Evolutionary conservation across 306 rosid species (phyloP), one percentile per base, ranked within the genome.

Genomic region (Prunus mume): DNA sequence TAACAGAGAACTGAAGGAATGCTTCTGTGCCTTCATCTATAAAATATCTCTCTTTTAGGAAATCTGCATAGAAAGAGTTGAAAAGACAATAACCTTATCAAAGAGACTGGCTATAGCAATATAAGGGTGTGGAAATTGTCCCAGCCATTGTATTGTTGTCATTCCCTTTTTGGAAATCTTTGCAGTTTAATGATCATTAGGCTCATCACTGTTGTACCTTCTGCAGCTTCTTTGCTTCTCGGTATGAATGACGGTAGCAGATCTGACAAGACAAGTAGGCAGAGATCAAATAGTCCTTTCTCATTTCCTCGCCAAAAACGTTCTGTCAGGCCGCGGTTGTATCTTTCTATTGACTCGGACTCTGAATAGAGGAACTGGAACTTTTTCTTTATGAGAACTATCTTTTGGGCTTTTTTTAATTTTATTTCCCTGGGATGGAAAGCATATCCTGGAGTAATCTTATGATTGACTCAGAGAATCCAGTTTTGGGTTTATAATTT

Each of bases 261-360:
- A 87, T 79, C 95, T 71, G 97, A 92, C 73, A 87, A 87, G 83
- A 72, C 83, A 74, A 88, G 79, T 75, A 87, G 89, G 83, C 90
- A 80, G 75, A 84, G 97, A 81, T 89, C 98, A 30, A 91, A 80
- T 77, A 90, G 90, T 83, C 98, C 98, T n/a, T 88, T 96, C 92
- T 87, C 98, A 30, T 91, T 92, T 87, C 99, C 99, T 82, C 97
- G 97, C 77, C 99, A 96, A 81, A 96, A 89, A 83, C 96, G 99
- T 76, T 95, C 99, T 64, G 97, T 83, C 72, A 89, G 97, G 85
- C 91, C 86, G 3, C 91, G 92, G 50, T 54, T 86, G 65, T 63
- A 73, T 85, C 89, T 92, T 47, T 92, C 97, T 12, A 91, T 96
- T 51, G 90, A 83, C 85, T 91, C 96, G n/a, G 99, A 92, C 84